Evolutionary conservation across 495 filamentous ascomycete genomes (phyloP), one percentile per base, ranked within the genome.

Genomic region (Tuber indicum): DNA sequence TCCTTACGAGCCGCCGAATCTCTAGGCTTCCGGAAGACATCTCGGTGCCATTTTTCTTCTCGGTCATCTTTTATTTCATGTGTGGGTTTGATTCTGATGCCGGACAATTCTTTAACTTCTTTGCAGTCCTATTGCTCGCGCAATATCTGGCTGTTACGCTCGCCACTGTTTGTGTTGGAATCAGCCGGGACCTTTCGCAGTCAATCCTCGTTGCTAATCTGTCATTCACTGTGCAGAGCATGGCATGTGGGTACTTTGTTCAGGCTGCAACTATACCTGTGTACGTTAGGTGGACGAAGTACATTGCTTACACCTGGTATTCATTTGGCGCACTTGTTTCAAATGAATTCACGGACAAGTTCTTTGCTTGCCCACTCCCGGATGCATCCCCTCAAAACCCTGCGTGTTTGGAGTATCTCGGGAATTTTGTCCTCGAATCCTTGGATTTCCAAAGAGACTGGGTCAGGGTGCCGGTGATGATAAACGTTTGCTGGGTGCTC

Each of bases 231-330:
- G 36, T 94, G 43, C 91, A 93, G 84, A 89, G 87, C 16, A 88
- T 93, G 87, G 86, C 89, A 0, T 92, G 91, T 77, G 92, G 92
- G 6, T 93, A 89, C 81, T 93, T 93, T 79, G 88, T 93, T 42
- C 91, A 93, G 78, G 84, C 87, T 17, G 88, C 90, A 52, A 89
- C 90, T 46, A 92, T 94, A 23, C 91, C 91, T 0, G 87, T 93
- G 5, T 94, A 92, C 82, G 87, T 91, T 26, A 85, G 91, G 66
- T 94, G 92, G 92, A 85, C 91, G 12, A 92, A 92, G 83, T 90
- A 89, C 84, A 86, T 85, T 17, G 85, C 88, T 3, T 89, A 88
- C 78, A 85, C 86, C 26, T 92, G 90, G 80, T 94, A 92, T 79
- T 87, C 86, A 0, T 91, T 92, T 81, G 89, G 90, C 0, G 91